Base-by-base conservation (phyloP, 345 rosid genomes). In the Melaleuca quinquenervia region DNA sequence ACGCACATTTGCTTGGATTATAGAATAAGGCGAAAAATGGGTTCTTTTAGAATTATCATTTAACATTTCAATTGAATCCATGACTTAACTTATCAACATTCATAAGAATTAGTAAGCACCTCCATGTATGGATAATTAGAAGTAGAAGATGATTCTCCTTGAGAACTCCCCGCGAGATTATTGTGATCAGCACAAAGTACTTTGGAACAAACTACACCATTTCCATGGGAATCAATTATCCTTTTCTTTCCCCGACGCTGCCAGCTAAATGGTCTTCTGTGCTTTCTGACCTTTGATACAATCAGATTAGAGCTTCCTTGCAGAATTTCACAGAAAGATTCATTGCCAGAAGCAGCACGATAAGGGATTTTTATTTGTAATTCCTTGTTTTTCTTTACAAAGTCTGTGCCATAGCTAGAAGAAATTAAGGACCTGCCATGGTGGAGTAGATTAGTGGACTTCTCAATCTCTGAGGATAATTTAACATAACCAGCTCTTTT, bases 231-330 rank as follows among this genome's bases (percentile, higher is more conserved):
- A 85, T 75, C 85, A 58, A 84, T 36, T 58, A 27, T 58, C 82
- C 83, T 88, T 55, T 45, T 85, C 86, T 78, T 90, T 85, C 85
- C 91, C 75, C 15, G 6, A 24, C 91, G 91, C 87, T 90, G 92
- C 93, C 92, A 87, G 53, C 84, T 87, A 87, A 89, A 88, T 8
- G 89, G 86, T 85, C 92, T 88, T 55, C 70, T 80, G 48, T 87
- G 89, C 89, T 89, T 90, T 86, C 86, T 87, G 24, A 14, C 74
- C 32, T 89, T 84, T 50, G 49, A 32, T 24, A 45, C 55, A 84
- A 84, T 54, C 76, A 27, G 83, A 86, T 52, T 21, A 21, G 84
- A 84, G 80, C 64, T 85, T 50, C 52, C 83, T 36, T 84, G 85
- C 64, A 85, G 54, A 64, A 56, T 82, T 22, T 82, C 85, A 84